Conservation (phyloP, 805 yeast genomes). For the Maudiozyma bulderi region DNA sequence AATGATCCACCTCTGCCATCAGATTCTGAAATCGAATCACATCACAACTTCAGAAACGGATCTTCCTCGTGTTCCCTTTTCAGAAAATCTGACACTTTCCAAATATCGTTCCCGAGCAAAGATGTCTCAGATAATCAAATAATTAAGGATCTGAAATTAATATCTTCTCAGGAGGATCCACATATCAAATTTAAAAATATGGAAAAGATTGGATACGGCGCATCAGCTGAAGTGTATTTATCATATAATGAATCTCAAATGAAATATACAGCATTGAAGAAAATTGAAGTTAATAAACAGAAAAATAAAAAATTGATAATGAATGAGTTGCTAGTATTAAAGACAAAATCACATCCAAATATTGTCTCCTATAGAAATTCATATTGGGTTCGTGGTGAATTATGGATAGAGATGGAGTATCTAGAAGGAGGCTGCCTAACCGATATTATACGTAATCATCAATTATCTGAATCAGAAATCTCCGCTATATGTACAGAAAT, state of each 20-base stretch:
- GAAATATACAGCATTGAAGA: conserved; percentile 37
- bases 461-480: conserved; percentile 87
- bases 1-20: too few species aligned
- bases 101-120: too few species aligned
- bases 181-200: conserved; percentile 54
- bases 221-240: conserved; percentile 91
- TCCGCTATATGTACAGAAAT: conserved; percentile 93
- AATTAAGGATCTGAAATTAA: background rate
- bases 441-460: conserved; percentile 81
- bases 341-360: conserved; percentile 76
- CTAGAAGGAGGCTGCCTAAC: conserved; percentile 98
- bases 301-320: conserved; percentile 92
- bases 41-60: too few species aligned
- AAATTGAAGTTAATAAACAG: conserved; percentile 87
- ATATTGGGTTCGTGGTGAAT: conserved; percentile 58
- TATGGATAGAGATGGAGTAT: conserved; percentile 97
- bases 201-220: conserved; percentile 91
- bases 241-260: conserved; percentile 47
- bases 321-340: conserved; percentile 91
- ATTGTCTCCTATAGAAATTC: conserved; percentile 90
- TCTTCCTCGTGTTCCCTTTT: too few species aligned
- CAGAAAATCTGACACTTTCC: background rate
- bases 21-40: too few species aligned
- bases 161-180: conserved; percentile 56
- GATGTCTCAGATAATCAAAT: background rate